These are phyloP conservation scores for Boeremia lycopersici DNA, from an alignment of 2,329 filamentous ascomycete species.

Conservation along the genomic window DNA sequence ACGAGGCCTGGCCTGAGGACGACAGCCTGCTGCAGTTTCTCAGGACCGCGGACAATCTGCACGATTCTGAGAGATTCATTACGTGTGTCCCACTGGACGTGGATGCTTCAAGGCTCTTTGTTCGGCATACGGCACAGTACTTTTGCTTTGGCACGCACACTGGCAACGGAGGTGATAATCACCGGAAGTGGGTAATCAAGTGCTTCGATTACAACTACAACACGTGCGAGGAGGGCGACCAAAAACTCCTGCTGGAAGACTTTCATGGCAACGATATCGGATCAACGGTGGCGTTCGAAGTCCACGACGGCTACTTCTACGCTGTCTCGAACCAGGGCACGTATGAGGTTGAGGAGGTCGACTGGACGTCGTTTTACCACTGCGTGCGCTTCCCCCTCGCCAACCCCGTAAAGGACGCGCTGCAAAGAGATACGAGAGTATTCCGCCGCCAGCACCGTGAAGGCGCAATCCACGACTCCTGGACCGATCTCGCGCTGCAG, in stretches of 20 bases:
- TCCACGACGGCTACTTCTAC: conserved; percentile 70
- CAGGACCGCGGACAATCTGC: neutral
- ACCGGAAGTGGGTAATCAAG: conserved; percentile 67
- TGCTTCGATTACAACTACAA: conserved; percentile 33
- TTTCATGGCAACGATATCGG: conserved; percentile 70
- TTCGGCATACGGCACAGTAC: conserved; percentile 66
- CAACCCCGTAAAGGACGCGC: conserved; percentile 47
- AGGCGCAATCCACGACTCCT: conserved; percentile 75
- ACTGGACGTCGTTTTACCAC: conserved; percentile 73
- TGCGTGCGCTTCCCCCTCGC: conserved; percentile 67
- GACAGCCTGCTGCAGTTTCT: neutral
- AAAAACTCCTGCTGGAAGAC: conserved; percentile 57
- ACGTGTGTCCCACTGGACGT: neutral
- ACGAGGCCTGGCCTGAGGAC: neutral
- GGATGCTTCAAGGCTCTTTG: conserved; percentile 59
- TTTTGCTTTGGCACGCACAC: conserved; percentile 72
- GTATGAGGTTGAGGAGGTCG: conserved; percentile 66
- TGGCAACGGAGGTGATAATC: conserved; percentile 57
- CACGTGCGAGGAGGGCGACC: neutral
- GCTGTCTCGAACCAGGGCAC: conserved; percentile 70
- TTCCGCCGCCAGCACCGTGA: conserved; percentile 72
- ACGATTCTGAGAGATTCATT: conserved; percentile 47
- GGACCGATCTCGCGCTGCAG: conserved; percentile 69
- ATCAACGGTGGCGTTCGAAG: conserved; percentile 72
- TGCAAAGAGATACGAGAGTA: conserved; percentile 57